Evolutionary conservation across 306 rosid species (phyloP), one percentile per base, ranked within the genome.

Genomic region (Lupinus albus): DNA sequence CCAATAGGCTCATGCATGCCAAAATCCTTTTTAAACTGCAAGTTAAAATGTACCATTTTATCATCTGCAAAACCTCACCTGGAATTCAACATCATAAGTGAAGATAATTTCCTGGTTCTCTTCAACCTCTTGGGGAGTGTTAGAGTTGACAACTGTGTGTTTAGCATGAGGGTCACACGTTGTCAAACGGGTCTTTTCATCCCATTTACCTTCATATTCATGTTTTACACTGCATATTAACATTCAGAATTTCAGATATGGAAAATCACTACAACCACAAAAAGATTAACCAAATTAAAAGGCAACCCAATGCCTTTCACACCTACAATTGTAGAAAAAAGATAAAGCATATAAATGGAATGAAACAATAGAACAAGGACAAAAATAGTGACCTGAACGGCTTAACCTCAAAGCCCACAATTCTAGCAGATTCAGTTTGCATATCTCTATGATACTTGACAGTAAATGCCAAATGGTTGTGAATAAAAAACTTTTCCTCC

Each of bases 391-490:
- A 88, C 97, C 97, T 91, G 88, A 74, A 86, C 49, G 95, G 97
- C 74, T 79, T 88, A 59, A 93, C 99, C 88, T 93, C 99, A 80
- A 93, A 90, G 61, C 99, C 99, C 61, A 93, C 99, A 30, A 93
- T 93, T 82, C 97, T 90, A 30, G 97, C 88, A 8, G 92, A 59
- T 47, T 85, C 99, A 39, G 97, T 86, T 79, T 67, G 86, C 39
- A 48, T 0, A 73, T 90, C 99, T 81, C 61, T 85, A 48, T 93
- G 99, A 78, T 57, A 93, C 83, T 87, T 88, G 78, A 93, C 96
- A 20, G 92, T 86, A 73, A 93, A 93, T 60, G 96, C 85, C 82
- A 93, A 78, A 80, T 93, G 99, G 73, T 93, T 93, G 89, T 93
- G 88, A 76, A 93, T 86, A 74, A 84, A 93, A 76, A 71, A 57